These are phyloP conservation scores for Penicillium sp. DNA, from an alignment of 2,329 filamentous ascomycete genomes.

Conservation along the genomic window DNA sequence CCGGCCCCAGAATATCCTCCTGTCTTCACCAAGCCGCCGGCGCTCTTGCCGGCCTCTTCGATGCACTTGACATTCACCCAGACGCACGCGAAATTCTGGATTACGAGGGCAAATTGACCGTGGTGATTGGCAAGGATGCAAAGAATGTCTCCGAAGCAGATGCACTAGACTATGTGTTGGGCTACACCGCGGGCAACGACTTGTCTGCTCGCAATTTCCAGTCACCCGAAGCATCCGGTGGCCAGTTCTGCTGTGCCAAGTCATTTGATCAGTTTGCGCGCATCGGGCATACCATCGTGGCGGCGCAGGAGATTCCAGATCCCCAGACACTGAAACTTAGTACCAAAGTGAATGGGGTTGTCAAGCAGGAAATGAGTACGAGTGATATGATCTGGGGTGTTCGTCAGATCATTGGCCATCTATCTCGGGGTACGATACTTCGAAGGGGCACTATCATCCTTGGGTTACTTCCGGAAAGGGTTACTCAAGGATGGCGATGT, in stretches of 20 bases:
- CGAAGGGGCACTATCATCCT: conserved; percentile 42
- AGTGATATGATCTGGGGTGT: conserved; percentile 44
- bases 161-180: conserved; percentile 31
- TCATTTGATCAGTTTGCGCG: conserved; percentile 43
- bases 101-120: conserved; percentile 24
- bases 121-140: conserved; percentile 26
- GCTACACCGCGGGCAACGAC: conserved; percentile 39
- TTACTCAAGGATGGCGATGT: conserved; percentile 15
- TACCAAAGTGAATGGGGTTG: conserved; percentile 40
- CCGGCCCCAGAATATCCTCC: conserved; percentile 4
- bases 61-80: conserved; percentile 8
- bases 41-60: conserved; percentile 9
- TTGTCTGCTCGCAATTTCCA: conserved; percentile 34
- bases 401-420: conserved; percentile 36
- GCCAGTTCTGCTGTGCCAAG: conserved; percentile 47
- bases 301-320: conserved; percentile 32
- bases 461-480: conserved; percentile 26
- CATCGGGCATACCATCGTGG: conserved; percentile 42
- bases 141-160: conserved; percentile 22
- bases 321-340: conserved; percentile 35
- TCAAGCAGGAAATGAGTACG: conserved; percentile 42
- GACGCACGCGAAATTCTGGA: conserved; percentile 10
- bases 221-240: conserved; percentile 28
- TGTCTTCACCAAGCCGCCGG: conserved; percentile 26
- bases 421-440: conserved; percentile 43